Evolutionary conservation across 2,329 filamentous ascomycete species (phyloP), one percentile per base, ranked within the genome.

Genomic region (Alternaria gaisen): DNA sequence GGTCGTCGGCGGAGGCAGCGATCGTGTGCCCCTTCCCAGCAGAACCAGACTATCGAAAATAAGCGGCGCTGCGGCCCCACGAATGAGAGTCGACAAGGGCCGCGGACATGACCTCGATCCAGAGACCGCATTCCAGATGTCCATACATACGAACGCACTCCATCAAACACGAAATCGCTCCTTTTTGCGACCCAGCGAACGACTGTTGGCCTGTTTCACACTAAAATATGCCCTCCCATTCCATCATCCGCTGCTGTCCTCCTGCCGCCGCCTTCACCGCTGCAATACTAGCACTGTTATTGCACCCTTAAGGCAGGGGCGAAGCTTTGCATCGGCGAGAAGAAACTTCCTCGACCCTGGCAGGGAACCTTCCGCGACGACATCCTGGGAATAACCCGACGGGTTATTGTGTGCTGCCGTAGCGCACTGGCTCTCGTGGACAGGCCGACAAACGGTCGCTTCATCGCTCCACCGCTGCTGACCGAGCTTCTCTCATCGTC

Each of bases 1-100:
- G 32, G 20, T 16, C 46, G 34, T 38, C 20, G 46, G 46, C 46
- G 30, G 41, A 50, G 20, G 36, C 22, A 61, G 34, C 46, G n/a
- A 52, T 54, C 50, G 53, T 51, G 30, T 58, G 54, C 40, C 30
- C 47, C 28, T 46, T 57, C 54, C 44, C 44, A 46, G 18, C 26
- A 55, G 30, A 12, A 50, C 20, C 47, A 53, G 26, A 53, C 62
- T 64, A 64, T 64, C 36, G 62, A 63, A 62, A 62, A 30, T 43
- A 59, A 52, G 52, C 55, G 58, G 56, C 41, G 20, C 34, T 52
- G 46, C 58, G 34, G 30, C 46, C 55, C 38, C 40, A 48, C 55
- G 46, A 57, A 57, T 57, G 20, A 22, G 28, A 52, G 46, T 4
- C 32, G 16, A 16, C 32, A 43, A 42, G 54, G 54, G 38, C 54